Conservation (phyloP, 1,284 basidiomycete genomes). For the Malassezia japonica region DNA sequence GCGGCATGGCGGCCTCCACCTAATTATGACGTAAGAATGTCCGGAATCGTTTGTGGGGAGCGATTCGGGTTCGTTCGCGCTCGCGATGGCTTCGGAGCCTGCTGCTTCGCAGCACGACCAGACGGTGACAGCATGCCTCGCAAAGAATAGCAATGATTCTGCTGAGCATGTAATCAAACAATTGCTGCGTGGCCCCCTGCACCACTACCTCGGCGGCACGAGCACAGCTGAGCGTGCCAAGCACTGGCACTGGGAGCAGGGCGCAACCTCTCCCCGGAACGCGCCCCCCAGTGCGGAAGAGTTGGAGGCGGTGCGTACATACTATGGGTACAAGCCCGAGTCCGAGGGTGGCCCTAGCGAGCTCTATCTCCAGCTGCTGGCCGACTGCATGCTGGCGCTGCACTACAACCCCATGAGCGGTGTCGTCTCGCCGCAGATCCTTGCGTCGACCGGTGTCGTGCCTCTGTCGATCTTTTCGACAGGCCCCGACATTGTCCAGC, state of each 20-base stretch:
- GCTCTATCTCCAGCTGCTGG: conserved; percentile 40
- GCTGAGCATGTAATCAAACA: background rate
- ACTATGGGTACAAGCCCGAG: conserved; percentile 31
- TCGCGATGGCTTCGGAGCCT: no score
- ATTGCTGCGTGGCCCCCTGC: background rate
- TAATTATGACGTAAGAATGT: no score
- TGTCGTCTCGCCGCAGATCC: conserved; percentile 42
- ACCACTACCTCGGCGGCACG: conserved; percentile 23
- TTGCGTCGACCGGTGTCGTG: conserved; percentile 43
- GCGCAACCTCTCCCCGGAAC: conserved; percentile 34
- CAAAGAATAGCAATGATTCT: no score
- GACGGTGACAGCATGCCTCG: background rate
- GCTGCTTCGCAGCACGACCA: no score
- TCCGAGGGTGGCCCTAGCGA: conserved; percentile 31
- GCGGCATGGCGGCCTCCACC: background rate
- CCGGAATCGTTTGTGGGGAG: no score
- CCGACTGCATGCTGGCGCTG: conserved; percentile 37
- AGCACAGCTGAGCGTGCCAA: conserved; percentile 28
- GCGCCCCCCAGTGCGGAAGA: conserved; percentile 36
- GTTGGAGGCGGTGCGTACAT: conserved; percentile 27
- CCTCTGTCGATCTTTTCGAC: conserved; percentile 45
- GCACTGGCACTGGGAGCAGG: conserved; percentile 44
- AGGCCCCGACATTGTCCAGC: conserved; percentile 45
- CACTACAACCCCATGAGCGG: conserved; percentile 35
- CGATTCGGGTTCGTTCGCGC: no score